Evolutionary conservation across 352 stramenopile species (phyloP), one percentile per base, ranked within the genome.

Genomic region (Elongisporangium anandrum): DNA sequence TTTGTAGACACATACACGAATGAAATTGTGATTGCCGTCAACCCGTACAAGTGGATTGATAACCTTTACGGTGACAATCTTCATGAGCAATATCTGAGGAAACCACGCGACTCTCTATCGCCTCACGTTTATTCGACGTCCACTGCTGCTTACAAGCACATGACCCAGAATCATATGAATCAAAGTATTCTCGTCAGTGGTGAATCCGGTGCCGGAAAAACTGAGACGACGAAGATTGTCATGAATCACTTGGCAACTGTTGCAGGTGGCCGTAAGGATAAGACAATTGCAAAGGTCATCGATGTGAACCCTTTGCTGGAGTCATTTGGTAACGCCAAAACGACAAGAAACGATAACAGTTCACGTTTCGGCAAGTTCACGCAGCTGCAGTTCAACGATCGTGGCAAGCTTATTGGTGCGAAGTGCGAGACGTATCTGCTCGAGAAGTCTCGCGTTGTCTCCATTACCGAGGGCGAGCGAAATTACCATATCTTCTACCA

Each of bases 401-500:
- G 68, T 23, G 86, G 86, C 21, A 92, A 91, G 64, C 68, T 95
- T 8, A 90, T 92, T 51, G 86, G 86, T 68, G 86, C 84, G 23
- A 92, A 92, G 62, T 95, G 86, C 61, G 92, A 96, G 57, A 98
- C 97, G 7, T 99, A 98, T 57, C 68, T 99, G 56, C 69, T 99
- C 19, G 96, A 99, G 69, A 98, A 98, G 66, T 98, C 90, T 9
- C 89, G 96, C 49, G 96, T 99, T 39, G 93, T 97, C 22, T 93
- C 82, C 12, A 97, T 98, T 66, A 90, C 92, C 4, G 88, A 98
- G n/a, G 95, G 95, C 13, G 95, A 99, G 72, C 85, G 96, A 22
- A 98, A 98, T 64, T 99, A 98, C 73, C 96, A 99, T 69, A 97
- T 98, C 64, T 99, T 99, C 68, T 99, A 99, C 70, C 95, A 99